Evolutionary conservation across 2,329 filamentous ascomycete species (phyloP), one percentile per base, ranked within the genome.

Genomic region (Sclerotinia subarctica): DNA sequence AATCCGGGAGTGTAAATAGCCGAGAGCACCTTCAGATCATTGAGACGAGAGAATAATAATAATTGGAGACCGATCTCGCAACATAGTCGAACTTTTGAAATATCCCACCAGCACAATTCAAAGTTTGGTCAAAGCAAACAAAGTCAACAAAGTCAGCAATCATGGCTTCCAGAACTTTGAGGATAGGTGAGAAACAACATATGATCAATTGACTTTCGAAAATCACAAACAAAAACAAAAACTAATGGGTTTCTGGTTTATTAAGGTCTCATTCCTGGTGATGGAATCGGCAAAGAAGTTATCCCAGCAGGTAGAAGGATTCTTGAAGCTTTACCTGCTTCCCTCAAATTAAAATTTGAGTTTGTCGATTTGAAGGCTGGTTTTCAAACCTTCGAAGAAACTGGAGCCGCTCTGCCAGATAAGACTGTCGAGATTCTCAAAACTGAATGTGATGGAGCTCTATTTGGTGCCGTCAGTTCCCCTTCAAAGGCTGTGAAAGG

Each of bases 271-370:
- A 98, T 99, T 79, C 92, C 95, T 76, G 95, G 95, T 78, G 95
- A 99, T 82, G 95, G 95, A 81, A 99, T 99, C 82, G 95, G 95
- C 81, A 92, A 92, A 79, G 95, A 99, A 82, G 95, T 99, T 79
- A 98, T 99, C 80, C 95, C 95, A 73, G 91, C 95, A 66, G 95
- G 94, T 64, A 92, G 93, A 76, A 90, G 91, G 72, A 84, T 98
- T 74, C 91, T 99, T 77, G 94, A 99, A 83, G 91, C 95, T 63
- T 90, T 99, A 2, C 94, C 94, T 46, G 81, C 90, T n/a, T 95
- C 92, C n/a, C 83, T 97, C 59, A 90, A 91, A 76, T 87, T 99
- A 75, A 94, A 93, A 78, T 98, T 98, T 85, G 91, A 90, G 79
- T 99, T 98, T 81, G 87, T 95, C 74, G 88, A 97, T 82, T 91